Percentiles rank a stretch among this genome's conserved stretches.
These are phyloP conservation scores for Neltuma alba DNA, from an alignment of 306 rosid genomes.

Conservation along the genomic window DNA sequence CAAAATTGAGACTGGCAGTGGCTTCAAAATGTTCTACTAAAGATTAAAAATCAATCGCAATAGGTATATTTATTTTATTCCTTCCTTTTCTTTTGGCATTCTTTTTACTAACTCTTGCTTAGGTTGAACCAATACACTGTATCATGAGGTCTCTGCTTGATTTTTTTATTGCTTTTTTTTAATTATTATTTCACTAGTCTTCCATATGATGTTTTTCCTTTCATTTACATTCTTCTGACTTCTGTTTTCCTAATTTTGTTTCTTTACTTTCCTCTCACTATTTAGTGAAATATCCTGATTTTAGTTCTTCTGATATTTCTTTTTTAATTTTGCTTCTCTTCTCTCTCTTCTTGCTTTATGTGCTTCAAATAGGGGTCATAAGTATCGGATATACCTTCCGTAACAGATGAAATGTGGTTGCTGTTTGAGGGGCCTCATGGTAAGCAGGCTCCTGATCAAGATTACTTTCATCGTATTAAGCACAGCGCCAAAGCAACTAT, in stretches of 20 bases:
- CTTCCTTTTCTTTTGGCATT: background rate
- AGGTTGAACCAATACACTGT: background rate
- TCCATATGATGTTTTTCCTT: background rate
- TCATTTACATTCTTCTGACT: background rate
- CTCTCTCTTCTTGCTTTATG: background rate
- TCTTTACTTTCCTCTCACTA: background rate
- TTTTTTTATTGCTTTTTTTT: background rate
- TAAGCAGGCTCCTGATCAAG: background rate
- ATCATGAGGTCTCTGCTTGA: background rate
- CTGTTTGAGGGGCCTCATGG: background rate
- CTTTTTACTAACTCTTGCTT: constrained; percentile 18
- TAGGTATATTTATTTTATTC: background rate
- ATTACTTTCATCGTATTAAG: background rate
- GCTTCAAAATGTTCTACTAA: constrained; percentile 24
- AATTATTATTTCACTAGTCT: background rate
- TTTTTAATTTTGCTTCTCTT: background rate
- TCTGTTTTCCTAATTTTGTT: background rate
- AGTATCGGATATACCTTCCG: background rate
- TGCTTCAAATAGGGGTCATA: background rate
- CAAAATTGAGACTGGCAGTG: constrained; percentile 25
- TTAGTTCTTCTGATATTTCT: background rate
- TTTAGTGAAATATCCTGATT: background rate
- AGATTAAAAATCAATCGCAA: constrained; percentile 33
- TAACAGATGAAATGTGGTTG: background rate
- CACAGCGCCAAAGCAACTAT: background rate